phyloP scores from a whole-genome alignment of 2,329 filamentous ascomycete genomes.

The Penicillium sp. region DNA sequence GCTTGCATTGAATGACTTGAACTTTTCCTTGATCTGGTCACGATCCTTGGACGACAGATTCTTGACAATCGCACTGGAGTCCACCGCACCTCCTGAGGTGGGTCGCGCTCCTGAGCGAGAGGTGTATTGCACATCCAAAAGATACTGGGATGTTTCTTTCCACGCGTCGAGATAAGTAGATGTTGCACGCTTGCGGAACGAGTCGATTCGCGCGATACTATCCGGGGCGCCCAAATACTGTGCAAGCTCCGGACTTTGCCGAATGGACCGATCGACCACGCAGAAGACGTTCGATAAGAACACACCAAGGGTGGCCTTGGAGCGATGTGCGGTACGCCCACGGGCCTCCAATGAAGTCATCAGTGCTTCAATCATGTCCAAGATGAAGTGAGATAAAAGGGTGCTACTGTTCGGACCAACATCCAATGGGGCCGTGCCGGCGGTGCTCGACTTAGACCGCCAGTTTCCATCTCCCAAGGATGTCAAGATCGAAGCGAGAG shows the following conservation, averaged over 20 bases:
- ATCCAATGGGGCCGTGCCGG: constrained; percentile 70
- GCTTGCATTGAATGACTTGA: constrained; percentile 77
- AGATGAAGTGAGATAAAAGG: constrained; percentile 82
- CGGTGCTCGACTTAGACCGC: constrained; percentile 58
- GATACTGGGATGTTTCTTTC: constrained; percentile 76
- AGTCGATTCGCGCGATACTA: constrained; percentile 63
- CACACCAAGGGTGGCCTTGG: constrained; percentile 73
- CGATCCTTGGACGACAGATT: constrained; percentile 82
- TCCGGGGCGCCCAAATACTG: constrained; percentile 59
- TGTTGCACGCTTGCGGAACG: constrained; percentile 81
- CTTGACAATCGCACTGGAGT: constrained; percentile 80
- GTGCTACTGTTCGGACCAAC: constrained; percentile 81
- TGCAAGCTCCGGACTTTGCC: constrained; percentile 65
- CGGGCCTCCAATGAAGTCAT: constrained; percentile 70
- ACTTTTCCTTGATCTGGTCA: constrained; percentile 94
- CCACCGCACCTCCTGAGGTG: constrained; percentile 58
- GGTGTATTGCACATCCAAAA: constrained; percentile 90
- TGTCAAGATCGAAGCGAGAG: constrained; percentile 82
- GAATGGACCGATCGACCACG: constrained; percentile 77
- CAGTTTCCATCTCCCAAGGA: constrained; percentile 91
- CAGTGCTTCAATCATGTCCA: constrained; percentile 79
- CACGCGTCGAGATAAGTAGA: constrained; percentile 78
- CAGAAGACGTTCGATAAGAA: constrained; percentile 86
- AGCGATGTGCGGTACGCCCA: constrained; percentile 64
- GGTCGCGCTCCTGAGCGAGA: constrained; percentile 64